Conservation (phyloP, 208 protist species). For the Endotrypanum monterogeii region DNA sequence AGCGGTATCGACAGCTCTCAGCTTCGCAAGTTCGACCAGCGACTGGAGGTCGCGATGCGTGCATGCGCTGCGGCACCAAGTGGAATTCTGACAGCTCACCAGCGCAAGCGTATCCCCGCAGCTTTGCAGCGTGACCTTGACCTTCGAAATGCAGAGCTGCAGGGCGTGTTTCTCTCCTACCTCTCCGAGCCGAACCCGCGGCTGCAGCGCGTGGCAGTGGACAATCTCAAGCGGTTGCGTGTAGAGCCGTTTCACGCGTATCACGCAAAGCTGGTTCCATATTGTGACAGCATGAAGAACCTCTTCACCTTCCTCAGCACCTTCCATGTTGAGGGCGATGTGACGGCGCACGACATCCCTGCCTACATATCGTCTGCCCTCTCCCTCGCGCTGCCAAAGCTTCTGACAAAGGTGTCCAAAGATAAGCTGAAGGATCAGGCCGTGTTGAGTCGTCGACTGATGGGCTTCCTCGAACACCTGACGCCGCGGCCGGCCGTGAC, state of each 20-base stretch:
- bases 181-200: conserved; percentile 60
- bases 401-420: conserved; percentile 66
- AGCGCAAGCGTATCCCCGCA: conserved; percentile 25
- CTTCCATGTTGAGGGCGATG: conserved; percentile 79
- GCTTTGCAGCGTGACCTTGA: conserved; percentile 22
- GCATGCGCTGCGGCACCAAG: conserved; percentile 57
- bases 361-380: conserved; percentile 78
- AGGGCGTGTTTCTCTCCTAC: conserved; percentile 49
- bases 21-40: conserved; percentile 68
- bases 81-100: conserved; percentile 34
- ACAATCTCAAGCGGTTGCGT: conserved; percentile 78
- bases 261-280: conserved; percentile 72
- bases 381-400: conserved; percentile 75
- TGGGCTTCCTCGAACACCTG: conserved; percentile 78
- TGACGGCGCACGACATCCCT: conserved; percentile 47
- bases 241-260: conserved; percentile 68
- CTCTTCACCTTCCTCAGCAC: conserved; percentile 81
- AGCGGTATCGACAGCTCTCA: conserved; percentile 39
- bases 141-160: conserved; percentile 45
- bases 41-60: conserved; percentile 72
- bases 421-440: conserved; percentile 82
- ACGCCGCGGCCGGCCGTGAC: conserved; percentile 1
- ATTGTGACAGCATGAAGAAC: conserved; percentile 73
- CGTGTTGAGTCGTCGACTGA: conserved; percentile 75
- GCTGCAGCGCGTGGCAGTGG: conserved; percentile 75